Evolutionary conservation across 768 basidiomycete genomes (phyloP).

Genomic region (Russula ochroleuca): DNA sequence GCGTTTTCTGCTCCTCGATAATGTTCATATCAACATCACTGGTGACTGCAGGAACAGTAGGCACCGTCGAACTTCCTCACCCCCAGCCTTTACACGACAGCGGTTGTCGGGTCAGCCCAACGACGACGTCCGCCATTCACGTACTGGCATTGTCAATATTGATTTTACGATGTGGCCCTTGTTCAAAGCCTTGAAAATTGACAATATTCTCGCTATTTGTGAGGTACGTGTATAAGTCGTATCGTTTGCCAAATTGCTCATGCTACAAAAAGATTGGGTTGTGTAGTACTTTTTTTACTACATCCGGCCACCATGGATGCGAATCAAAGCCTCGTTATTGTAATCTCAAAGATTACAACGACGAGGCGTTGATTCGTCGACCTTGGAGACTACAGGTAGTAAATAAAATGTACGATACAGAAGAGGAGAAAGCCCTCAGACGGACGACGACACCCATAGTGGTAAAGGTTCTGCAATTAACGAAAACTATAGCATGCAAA

Average conservation of each 20-base stretch:
- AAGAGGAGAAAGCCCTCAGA: neutral
- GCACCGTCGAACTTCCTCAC: neutral
- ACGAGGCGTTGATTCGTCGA: too few relatives aligned
- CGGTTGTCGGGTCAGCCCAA: neutral
- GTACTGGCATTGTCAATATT: constrained; percentile 59
- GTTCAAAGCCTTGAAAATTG: constrained; percentile 88
- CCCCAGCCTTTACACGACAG: neutral
- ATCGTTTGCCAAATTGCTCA: neutral
- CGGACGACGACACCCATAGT: neutral
- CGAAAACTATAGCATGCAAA: neutral
- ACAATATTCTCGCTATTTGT: constrained; percentile 88
- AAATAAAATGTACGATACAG: too few relatives aligned
- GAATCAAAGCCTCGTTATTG: too few relatives aligned
- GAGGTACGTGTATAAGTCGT: constrained; percentile 49
- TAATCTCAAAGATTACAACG: too few relatives aligned
- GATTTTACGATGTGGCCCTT: constrained; percentile 98
- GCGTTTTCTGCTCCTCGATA: neutral
- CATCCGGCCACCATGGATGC: too few relatives aligned
- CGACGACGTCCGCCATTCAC: neutral
- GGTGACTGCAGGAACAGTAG: neutral
- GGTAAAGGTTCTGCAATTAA: neutral
- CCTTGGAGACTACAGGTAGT: too few relatives aligned
- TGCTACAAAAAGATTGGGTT: constrained; percentile 68
- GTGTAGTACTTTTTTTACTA: neutral
- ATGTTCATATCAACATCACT: neutral